Evolutionary conservation across 192 early-diverging fungal genomes (phyloP).

Genomic region (Physocladia obscura): DNA sequence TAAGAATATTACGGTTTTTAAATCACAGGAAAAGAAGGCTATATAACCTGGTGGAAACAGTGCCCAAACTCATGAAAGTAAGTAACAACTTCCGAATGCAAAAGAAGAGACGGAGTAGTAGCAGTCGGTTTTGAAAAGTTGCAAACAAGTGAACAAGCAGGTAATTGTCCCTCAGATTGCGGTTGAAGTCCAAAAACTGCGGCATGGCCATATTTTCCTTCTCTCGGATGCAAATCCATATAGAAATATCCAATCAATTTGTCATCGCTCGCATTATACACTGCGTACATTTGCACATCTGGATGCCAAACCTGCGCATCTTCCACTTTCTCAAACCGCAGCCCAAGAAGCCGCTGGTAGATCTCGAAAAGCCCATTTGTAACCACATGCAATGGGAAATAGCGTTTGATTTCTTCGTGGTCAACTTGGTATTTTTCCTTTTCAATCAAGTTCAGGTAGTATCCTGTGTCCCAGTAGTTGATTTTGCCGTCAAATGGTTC

Average conservation of each 20-base stretch:
- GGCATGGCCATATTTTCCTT: constrained; percentile 58
- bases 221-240: constrained; percentile 70
- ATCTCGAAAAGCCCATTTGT: constrained; percentile 70
- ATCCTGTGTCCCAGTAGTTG: constrained; percentile 70
- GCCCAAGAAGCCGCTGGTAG: constrained; percentile 71
- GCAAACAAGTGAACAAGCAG: constrained; percentile 21
- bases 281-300: constrained; percentile 78
- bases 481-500: constrained; percentile 62
- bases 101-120: constrained; percentile 69
- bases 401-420: constrained; percentile 76
- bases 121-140: constrained; percentile 53
- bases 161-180: constrained; percentile 45
- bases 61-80: constrained; percentile 86
- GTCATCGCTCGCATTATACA: constrained; percentile 51
- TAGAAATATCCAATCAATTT: constrained; percentile 71
- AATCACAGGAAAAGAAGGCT: background rate
- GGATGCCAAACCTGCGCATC: constrained; percentile 66
- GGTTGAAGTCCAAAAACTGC: constrained; percentile 77
- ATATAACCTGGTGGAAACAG: constrained; percentile 48
- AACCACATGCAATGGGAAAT: constrained; percentile 68
- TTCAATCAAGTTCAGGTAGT: constrained; percentile 70
- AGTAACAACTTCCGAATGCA: constrained; percentile 78
- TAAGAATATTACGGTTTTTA: background rate
- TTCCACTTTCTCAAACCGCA: constrained; percentile 67
- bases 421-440: constrained; percentile 75